Percentiles rank a stretch among this genome's conserved stretches.
phyloP scores from a whole-genome alignment of 2,329 filamentous ascomycete species.

The Onygenales sp. region DNA sequence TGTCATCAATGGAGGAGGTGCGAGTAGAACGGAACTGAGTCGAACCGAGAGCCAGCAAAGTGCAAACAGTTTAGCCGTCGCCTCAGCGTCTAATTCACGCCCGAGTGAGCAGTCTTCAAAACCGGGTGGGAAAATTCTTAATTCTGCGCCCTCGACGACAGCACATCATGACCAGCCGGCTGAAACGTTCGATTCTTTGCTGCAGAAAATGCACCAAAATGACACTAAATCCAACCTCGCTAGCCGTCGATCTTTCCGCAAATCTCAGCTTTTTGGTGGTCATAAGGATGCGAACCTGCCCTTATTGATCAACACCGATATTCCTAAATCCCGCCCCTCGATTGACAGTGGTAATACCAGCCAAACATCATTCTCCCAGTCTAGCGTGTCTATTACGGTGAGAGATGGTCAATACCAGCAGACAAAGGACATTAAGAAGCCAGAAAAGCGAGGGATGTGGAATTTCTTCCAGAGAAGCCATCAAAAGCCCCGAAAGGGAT shows the following conservation, averaged over 20 bases:
- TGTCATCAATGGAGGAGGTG: slow-evolving; percentile 38
- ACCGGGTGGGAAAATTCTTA: slow-evolving; percentile 23
- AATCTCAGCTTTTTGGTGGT: slow-evolving; percentile 18
- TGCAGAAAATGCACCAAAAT: slow-evolving; percentile 6
- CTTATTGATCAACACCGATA: slow-evolving; percentile 16
- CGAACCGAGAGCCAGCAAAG: slow-evolving; percentile 34
- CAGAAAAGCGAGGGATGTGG: slow-evolving; percentile 40
- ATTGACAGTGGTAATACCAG: slow-evolving; percentile 14
- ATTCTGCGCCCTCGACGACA: slow-evolving; percentile 22
- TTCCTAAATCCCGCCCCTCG: slow-evolving; percentile 15
- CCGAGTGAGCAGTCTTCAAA: slow-evolving; percentile 14
- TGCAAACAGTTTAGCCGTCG: slow-evolving; percentile 23
- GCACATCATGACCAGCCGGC: slow-evolving; percentile 20
- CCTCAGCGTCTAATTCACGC: slow-evolving; percentile 18
- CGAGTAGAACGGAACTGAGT: slow-evolving; percentile 22
- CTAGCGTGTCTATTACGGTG: slow-evolving; percentile 9
- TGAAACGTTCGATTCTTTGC: slow-evolving; percentile 20
- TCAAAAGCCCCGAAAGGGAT: slow-evolving; percentile 33
- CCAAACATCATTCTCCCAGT: slow-evolving; percentile 6
- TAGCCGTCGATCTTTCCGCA: slow-evolving; percentile 16
- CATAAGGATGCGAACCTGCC: slow-evolving; percentile 11
- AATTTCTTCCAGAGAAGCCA: slow-evolving; percentile 48
- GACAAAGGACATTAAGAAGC: slow-evolving; percentile 15
- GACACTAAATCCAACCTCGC: slow-evolving; percentile 9
- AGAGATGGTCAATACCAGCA: slow-evolving; percentile 8